Conservation (phyloP, 2,329 filamentous ascomycete genomes). For the Aspergillus ibericus region DNA sequence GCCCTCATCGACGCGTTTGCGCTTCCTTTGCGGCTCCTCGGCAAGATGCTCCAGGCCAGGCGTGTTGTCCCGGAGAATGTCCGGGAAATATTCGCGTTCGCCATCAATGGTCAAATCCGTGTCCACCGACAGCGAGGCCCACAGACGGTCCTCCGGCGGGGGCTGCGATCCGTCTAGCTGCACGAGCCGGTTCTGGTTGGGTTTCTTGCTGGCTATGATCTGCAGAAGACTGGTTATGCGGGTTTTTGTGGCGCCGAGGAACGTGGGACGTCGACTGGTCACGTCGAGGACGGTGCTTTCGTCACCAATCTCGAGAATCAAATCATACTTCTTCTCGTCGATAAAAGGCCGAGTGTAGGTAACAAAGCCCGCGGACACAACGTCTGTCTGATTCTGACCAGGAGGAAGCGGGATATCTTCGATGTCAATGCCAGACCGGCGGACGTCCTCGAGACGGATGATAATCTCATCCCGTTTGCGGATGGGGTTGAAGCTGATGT, state of each 20-base stretch:
- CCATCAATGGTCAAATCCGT: constrained; percentile 46
- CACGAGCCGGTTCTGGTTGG: constrained; percentile 34
- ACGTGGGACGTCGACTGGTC: constrained; percentile 61
- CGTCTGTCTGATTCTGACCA: not conserved
- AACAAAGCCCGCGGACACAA: constrained; percentile 56
- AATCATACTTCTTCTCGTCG: constrained; percentile 70
- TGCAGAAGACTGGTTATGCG: constrained; percentile 73
- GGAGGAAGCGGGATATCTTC: constrained; percentile 20
- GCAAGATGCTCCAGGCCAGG: not conserved
- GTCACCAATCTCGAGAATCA: constrained; percentile 76
- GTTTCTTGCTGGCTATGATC: constrained; percentile 77
- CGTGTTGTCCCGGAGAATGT: constrained; percentile 12
- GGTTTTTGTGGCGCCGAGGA: constrained; percentile 69
- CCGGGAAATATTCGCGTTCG: constrained; percentile 21
- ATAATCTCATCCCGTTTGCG: constrained; percentile 71
- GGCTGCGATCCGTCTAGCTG: constrained; percentile 49
- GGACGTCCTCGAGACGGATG: constrained; percentile 79
- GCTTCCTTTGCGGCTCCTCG: constrained; percentile 14
- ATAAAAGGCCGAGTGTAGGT: constrained; percentile 82
- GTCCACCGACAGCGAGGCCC: constrained; percentile 60
- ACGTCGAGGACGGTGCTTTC: constrained; percentile 63
- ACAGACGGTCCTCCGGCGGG: constrained; percentile 63
- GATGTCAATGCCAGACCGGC: constrained; percentile 78
- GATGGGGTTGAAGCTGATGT: constrained; percentile 71
- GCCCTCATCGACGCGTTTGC: constrained; percentile 16